A percentile compares a stretch with the other conserved stretches of the same genome.
These are phyloP conservation scores for Aspergillus brasiliensis DNA, from an alignment of 2,329 filamentous ascomycete species.

Conservation along the genomic window DNA sequence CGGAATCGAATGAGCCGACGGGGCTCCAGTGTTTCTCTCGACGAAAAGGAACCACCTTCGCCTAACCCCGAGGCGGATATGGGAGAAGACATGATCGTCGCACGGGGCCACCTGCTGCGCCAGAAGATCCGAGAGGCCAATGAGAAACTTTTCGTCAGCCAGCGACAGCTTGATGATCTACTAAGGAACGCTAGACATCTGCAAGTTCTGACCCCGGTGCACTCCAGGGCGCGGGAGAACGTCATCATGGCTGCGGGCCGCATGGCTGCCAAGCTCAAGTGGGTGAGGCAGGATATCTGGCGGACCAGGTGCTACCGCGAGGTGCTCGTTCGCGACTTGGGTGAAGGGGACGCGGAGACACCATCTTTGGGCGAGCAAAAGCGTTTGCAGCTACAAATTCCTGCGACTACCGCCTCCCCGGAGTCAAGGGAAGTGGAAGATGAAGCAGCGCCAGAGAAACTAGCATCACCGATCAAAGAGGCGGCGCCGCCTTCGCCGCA, in stretches of 20 bases:
- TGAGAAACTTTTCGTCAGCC: slow-evolving; percentile 70
- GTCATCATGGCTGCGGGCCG: slow-evolving; percentile 81
- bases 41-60: slow-evolving; percentile 69
- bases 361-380: slow-evolving; percentile 34
- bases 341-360: slow-evolving; percentile 62
- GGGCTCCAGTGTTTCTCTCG: slow-evolving; percentile 62
- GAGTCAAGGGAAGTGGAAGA: slow-evolving; percentile 12
- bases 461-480: slow-evolving; percentile 14
- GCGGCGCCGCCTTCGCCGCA: slow-evolving; percentile 14
- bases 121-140: slow-evolving; percentile 82
- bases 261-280: slow-evolving; percentile 85
- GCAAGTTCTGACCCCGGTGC: slow-evolving; percentile 83
- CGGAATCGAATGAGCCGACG: slow-evolving; percentile 63
- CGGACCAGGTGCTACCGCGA: slow-evolving; percentile 87
- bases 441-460: slow-evolving; percentile 10
- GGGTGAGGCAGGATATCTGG: slow-evolving; percentile 94
- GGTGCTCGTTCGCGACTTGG: slow-evolving; percentile 80
- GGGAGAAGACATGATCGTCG: slow-evolving; percentile 80
- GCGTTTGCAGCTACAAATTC: slow-evolving; percentile 20
- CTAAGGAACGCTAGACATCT: slow-evolving; percentile 88
- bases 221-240: slow-evolving; percentile 84
- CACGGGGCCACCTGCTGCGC: slow-evolving; percentile 78
- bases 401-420: slow-evolving; percentile 18
- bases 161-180: slow-evolving; percentile 79
- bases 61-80: slow-evolving; percentile 75